A percentile compares a stretch with the other conserved stretches of the same genome.
Conservation (phyloP, 2,329 filamentous ascomycete genomes). For the Trichoderma pleuroti region DNA sequence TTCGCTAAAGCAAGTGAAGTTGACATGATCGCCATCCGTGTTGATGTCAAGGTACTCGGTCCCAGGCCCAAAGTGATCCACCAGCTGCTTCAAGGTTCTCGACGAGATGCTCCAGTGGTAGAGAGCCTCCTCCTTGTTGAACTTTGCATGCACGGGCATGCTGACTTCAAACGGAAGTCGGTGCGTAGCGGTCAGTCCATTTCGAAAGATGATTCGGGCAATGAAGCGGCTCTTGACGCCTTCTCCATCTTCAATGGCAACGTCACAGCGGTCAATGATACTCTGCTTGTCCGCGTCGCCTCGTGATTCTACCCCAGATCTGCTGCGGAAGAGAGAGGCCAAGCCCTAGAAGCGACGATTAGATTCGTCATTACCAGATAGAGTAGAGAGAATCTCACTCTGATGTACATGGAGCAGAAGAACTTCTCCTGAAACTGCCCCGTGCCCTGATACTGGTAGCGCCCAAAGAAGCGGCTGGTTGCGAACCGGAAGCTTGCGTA, state of each 20-base stretch:
- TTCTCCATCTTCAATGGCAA: slow-evolving; percentile 67
- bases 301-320: slow-evolving; percentile 55
- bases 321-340: slow-evolving; percentile 69
- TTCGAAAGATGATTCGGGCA: slow-evolving; percentile 69
- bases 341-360: slow-evolving; percentile 49
- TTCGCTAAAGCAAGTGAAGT: slow-evolving; percentile 79
- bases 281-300: slow-evolving; percentile 61
- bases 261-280: slow-evolving; percentile 70
- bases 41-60: slow-evolving; percentile 80
- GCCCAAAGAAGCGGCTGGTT: slow-evolving; percentile 66
- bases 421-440: slow-evolving; percentile 57
- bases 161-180: slow-evolving; percentile 70
- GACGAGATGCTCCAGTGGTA: slow-evolving; percentile 73
- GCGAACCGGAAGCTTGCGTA: slow-evolving; percentile 71
- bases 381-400: slow-evolving; percentile 40
- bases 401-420: slow-evolving; percentile 71
- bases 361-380: neutral
- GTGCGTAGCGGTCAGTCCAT: slow-evolving; percentile 75
- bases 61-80: slow-evolving; percentile 76
- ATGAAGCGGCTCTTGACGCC: slow-evolving; percentile 70
- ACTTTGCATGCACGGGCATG: slow-evolving; percentile 73
- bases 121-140: slow-evolving; percentile 61
- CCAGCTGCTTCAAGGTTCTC: slow-evolving; percentile 66
- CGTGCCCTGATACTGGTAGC: slow-evolving; percentile 62
- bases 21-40: slow-evolving; percentile 67